A percentile compares a stretch with the other conserved stretches of the same genome.
Evolutionary conservation across 306 rosid species (phyloP).

Genomic region (Ammopiptanthus mongolicus): DNA sequence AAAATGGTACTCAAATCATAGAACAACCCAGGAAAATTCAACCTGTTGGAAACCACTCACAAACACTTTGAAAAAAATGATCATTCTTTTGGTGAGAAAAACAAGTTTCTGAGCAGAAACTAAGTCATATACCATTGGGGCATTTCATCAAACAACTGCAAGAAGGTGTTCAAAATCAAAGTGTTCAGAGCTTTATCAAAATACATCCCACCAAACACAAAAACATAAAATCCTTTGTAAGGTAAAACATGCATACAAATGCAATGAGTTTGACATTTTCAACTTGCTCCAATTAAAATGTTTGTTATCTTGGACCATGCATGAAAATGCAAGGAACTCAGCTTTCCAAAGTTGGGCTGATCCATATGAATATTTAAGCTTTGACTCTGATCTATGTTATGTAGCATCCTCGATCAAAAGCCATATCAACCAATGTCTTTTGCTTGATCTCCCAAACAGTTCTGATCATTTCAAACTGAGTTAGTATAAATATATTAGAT

Average conservation of each 20-base stretch:
- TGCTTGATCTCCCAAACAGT: slow-evolving; percentile 99
- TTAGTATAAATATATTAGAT: slow-evolving; percentile 20
- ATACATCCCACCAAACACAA: neutral
- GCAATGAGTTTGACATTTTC: neutral
- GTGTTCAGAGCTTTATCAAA: too few relatives aligned
- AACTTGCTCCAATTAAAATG: neutral
- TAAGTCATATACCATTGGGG: too few relatives aligned
- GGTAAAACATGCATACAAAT: neutral
- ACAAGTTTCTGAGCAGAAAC: too few relatives aligned
- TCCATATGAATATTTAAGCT: slow-evolving; percentile 91
- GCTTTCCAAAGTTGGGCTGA: slow-evolving; percentile 83
- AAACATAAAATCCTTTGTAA: neutral
- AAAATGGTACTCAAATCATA: too few relatives aligned
- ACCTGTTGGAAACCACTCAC: too few relatives aligned
- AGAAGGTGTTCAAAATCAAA: too few relatives aligned
- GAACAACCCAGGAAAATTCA: too few relatives aligned
- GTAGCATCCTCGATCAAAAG: slow-evolving; percentile 79
- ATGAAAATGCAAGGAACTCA: slow-evolving; percentile 86
- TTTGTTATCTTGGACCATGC: slow-evolving; percentile 76
- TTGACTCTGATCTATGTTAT: slow-evolving; percentile 94
- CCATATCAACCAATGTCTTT: slow-evolving; percentile 87
- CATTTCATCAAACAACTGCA: too few relatives aligned
- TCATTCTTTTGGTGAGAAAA: too few relatives aligned
- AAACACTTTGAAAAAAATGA: too few relatives aligned
- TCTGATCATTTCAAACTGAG: slow-evolving; percentile 31